Conservation (phyloP, 139 green algal genomes). For the Auxenochlorella pyrenoidosa region DNA sequence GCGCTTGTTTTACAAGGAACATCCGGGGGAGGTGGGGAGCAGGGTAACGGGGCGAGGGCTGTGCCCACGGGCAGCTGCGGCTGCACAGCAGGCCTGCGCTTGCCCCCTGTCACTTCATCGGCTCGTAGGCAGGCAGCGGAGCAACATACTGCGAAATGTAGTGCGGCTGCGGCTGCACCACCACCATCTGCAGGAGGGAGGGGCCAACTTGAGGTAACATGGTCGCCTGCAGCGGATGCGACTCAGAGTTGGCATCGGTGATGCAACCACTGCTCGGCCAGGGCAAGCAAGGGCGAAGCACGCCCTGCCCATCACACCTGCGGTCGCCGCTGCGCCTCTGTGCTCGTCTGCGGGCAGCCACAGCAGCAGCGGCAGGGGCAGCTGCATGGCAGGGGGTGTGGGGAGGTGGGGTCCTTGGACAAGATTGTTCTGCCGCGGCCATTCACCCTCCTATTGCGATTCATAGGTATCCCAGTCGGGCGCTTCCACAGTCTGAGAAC, state of each 20-base stretch:
- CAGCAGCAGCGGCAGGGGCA: constrained; percentile 43
- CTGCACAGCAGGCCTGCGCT: too few species aligned
- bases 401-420: neutral
- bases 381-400: neutral
- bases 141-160: neutral
- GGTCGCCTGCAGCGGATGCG: too few species aligned
- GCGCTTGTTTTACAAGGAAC: too few species aligned
- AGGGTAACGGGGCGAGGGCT: too few species aligned
- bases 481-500: neutral
- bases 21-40: too few species aligned
- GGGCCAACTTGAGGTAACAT: too few species aligned
- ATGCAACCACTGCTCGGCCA: too few species aligned
- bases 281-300: neutral
- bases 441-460: too few species aligned
- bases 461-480: too few species aligned
- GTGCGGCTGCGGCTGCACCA: neutral
- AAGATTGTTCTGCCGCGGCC: too few species aligned
- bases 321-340: neutral
- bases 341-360: constrained; percentile 38
- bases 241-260: too few species aligned
- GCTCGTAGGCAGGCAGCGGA: neutral
- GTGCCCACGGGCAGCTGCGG: too few species aligned
- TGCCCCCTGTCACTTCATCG: neutral
- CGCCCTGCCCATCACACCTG: neutral
- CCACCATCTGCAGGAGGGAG: neutral